Evolutionary conservation across 1,139 yeast genomes (phyloP).

Genomic region (Lodderomyces elongisporus): DNA sequence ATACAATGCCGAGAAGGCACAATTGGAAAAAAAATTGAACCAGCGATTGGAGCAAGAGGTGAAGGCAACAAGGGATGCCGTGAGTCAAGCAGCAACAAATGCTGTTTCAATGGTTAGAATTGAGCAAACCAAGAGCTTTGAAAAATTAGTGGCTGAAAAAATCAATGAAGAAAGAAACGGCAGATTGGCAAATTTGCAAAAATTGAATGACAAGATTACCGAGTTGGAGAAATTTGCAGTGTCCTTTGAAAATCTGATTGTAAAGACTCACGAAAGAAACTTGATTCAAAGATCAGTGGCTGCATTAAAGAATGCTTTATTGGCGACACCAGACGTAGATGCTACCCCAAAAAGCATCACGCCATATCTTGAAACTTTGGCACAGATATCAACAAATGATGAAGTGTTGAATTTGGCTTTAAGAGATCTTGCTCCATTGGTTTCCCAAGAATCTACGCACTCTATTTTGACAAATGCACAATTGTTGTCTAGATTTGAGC

Average conservation of each 20-base stretch:
- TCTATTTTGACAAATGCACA: slow-evolving; percentile 66
- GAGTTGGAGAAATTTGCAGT: slow-evolving; percentile 57
- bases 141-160: slow-evolving; percentile 54
- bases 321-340: slow-evolving; percentile 19
- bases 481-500: slow-evolving; percentile 65
- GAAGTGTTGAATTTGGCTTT: slow-evolving; percentile 37
- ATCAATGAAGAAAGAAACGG: slow-evolving; percentile 81
- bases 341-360: slow-evolving; percentile 30
- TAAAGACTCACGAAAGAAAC: slow-evolving; percentile 51
- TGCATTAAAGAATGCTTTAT: slow-evolving; percentile 47
- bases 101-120: slow-evolving; percentile 67
- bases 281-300: slow-evolving; percentile 54
- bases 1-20: slow-evolving; percentile 50
- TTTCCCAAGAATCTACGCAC: slow-evolving; percentile 48
- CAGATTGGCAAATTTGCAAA: slow-evolving; percentile 64
- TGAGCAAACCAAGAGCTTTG: slow-evolving; percentile 69
- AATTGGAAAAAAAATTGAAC: slow-evolving; percentile 60
- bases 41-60: slow-evolving; percentile 61
- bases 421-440: slow-evolving; percentile 32
- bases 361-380: slow-evolving; percentile 46
- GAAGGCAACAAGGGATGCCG: slow-evolving; percentile 62
- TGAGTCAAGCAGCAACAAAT: slow-evolving; percentile 72
- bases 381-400: slow-evolving; percentile 40
- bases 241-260: slow-evolving; percentile 54
- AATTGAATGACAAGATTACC: slow-evolving; percentile 52